Evolutionary conservation across 1,139 yeast genomes (phyloP).

Genomic region (Meyerozyma guilliermondii): DNA sequence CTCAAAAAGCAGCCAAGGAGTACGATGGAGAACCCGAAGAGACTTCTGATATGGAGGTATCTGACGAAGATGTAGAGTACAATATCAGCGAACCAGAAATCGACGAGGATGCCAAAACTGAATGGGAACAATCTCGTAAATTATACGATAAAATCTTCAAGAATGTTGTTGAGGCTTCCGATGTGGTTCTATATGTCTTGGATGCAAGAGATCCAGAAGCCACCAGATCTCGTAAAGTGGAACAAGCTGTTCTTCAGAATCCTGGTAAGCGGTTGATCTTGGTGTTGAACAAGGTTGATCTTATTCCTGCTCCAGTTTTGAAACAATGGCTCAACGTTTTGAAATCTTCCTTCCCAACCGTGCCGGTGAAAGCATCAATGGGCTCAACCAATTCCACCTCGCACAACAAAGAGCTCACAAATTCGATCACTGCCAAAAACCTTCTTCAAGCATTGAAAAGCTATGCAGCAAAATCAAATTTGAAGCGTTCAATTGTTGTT

Average conservation of each 20-base stretch:
- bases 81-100: slow-evolving; percentile 39
- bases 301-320: slow-evolving; percentile 79
- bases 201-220: slow-evolving; percentile 98
- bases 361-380: slow-evolving; percentile 71
- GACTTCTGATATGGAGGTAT: slow-evolving; percentile 39
- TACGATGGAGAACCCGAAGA: slow-evolving; percentile 52
- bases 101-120: slow-evolving; percentile 32
- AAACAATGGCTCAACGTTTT: slow-evolving; percentile 81
- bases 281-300: slow-evolving; percentile 85
- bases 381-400: slow-evolving; percentile 55
- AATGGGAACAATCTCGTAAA: slow-evolving; percentile 75
- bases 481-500: slow-evolving; percentile 87
- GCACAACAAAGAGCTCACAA: slow-evolving; percentile 75
- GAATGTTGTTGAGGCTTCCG: slow-evolving; percentile 79
- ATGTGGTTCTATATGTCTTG: slow-evolving; percentile 83
- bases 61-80: slow-evolving; percentile 38
- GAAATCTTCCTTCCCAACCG: slow-evolving; percentile 81
- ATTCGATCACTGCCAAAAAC: slow-evolving; percentile 65
- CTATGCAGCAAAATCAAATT: slow-evolving; percentile 75
- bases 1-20: slow-evolving; percentile 76
- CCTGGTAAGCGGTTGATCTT: slow-evolving; percentile 78
- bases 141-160: slow-evolving; percentile 88
- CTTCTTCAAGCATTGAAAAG: slow-evolving; percentile 79
- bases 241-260: slow-evolving; percentile 77
- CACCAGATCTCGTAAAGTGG: slow-evolving; percentile 88